Evolutionary conservation across 169 alveolate genomes (phyloP), one percentile per base, ranked within the genome.

Genomic region (Besnoitia besnoiti): DNA sequence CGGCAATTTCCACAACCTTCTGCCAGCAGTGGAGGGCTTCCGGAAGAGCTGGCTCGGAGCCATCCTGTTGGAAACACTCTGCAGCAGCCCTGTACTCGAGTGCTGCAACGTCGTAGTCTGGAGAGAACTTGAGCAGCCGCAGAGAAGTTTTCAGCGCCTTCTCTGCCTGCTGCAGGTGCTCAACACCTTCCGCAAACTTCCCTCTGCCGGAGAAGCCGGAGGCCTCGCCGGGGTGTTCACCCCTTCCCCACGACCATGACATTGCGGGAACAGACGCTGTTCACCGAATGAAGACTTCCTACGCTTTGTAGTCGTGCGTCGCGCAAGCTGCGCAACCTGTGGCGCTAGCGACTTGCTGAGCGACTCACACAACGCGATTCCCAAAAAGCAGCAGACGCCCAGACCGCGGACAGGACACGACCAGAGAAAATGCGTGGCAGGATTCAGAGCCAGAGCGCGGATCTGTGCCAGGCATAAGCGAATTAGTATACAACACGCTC

Each of bases 51-150:
- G 7, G 61, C 14, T 39, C 49, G 49, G 49, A n/a, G 12, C 61
- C 39, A 40, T 40, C 85, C 12, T 19, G 55, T 40, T 77, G 46
- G 55, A 77, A 77, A 33, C 85, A 77, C 14, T 35, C 55, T n/a
- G 85, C 85, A 19, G 85, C 85, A 4, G 49, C 59, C 59, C 12
- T 39, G 39, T 39, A 40, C 55, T 77, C 85, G 59, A 77, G 49
- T 19, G 59, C 85, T 7, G 85, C 85, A 8, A 40, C 30, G 12
- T 39, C 59, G 55, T 77, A 77, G 85, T 77, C 85, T 19, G 85
- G 85, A 35, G 85, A 39, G 85, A 77, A 77, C 30, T 77, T 77
- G 85, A 77, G 55, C 33, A 44, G 16, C 10, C 35, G 16, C 19
- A 40, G n/a, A 21, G 49, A 39, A n/a, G 85, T 77, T 27, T 77